phyloP scores from a whole-genome alignment of 345 rosid genomes.

The Firmiana major region DNA sequence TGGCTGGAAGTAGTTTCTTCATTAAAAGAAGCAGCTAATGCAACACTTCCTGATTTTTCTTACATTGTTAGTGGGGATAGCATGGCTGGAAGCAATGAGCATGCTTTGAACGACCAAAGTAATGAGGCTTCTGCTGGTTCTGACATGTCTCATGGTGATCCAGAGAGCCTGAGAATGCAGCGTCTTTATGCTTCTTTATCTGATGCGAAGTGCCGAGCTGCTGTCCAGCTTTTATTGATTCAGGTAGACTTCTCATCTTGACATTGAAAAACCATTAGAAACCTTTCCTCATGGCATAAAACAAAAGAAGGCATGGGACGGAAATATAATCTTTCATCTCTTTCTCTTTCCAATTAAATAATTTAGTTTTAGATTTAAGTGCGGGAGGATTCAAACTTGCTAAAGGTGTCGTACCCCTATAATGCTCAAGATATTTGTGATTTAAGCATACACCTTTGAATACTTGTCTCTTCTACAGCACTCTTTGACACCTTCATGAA shows the following conservation, averaged over 20 bases:
- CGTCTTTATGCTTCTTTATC: conserved; percentile 57
- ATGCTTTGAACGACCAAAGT: conserved; percentile 29
- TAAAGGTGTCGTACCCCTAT: neutral
- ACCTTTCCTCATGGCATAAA: neutral
- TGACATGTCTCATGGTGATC: conserved; percentile 39
- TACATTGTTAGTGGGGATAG: conserved; percentile 51
- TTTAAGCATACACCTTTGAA: neutral
- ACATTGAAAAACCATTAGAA: neutral
- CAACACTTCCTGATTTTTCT: conserved; percentile 86
- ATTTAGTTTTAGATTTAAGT: neutral
- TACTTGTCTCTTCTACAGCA: neutral
- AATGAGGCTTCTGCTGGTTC: conserved; percentile 46
- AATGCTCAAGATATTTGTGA: neutral
- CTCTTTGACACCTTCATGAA: neutral
- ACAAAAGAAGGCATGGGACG: neutral
- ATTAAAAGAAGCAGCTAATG: conserved; percentile 77
- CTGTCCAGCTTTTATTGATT: conserved; percentile 91
- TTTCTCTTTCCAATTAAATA: neutral
- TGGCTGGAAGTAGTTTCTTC: conserved; percentile 91
- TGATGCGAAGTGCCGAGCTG: conserved; percentile 95
- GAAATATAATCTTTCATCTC: neutral
- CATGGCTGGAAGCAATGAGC: conserved; percentile 28
- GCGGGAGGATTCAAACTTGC: neutral
- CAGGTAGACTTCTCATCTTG: conserved; percentile 52
- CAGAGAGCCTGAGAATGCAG: conserved; percentile 43